phyloP scores from a whole-genome alignment of 805 yeast species.

The Ogataea henricii region DNA sequence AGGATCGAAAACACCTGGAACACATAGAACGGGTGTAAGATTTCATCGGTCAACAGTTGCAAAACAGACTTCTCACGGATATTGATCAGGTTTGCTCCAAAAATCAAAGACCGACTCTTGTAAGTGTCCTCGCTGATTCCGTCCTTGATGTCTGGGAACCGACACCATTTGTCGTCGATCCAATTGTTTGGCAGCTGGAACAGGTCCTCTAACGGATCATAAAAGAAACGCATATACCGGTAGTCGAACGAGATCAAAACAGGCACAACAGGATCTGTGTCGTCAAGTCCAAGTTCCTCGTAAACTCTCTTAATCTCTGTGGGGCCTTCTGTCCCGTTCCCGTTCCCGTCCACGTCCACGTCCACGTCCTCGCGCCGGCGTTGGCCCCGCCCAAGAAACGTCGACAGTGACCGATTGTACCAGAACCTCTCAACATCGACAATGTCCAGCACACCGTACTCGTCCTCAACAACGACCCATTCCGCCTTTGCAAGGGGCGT shows the following conservation, averaged over 20 bases:
- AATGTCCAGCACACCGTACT: slow-evolving; percentile 79
- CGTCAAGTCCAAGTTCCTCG: slow-evolving; percentile 25
- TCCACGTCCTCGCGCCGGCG: slow-evolving; percentile 10
- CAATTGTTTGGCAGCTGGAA: slow-evolving; percentile 84
- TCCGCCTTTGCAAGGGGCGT: slow-evolving; percentile 80
- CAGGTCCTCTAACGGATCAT: slow-evolving; percentile 84
- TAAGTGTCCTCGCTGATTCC: slow-evolving; percentile 74
- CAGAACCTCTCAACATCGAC: slow-evolving; percentile 56
- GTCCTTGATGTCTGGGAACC: slow-evolving; percentile 51
- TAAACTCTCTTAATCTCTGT: neutral
- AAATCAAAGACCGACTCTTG: slow-evolving; percentile 69
- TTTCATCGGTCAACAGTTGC: slow-evolving; percentile 78
- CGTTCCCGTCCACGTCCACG: slow-evolving; percentile 15
- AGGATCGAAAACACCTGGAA: slow-evolving; percentile 92
- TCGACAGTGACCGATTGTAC: slow-evolving; percentile 72
- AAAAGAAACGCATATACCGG: slow-evolving; percentile 79
- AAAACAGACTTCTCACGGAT: slow-evolving; percentile 69
- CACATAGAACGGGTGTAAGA: slow-evolving; percentile 91
- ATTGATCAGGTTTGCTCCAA: slow-evolving; percentile 75
- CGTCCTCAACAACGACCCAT: slow-evolving; percentile 93
- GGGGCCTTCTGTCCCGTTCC: no score
- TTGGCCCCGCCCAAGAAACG: slow-evolving; percentile 46
- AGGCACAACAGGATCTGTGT: slow-evolving; percentile 68
- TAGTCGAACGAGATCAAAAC: slow-evolving; percentile 71
- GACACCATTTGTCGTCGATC: slow-evolving; percentile 81